Percentiles rank a stretch among this genome's conserved stretches.
Conservation (phyloP, 495 filamentous ascomycete species). For the Lophium mytilinum region DNA sequence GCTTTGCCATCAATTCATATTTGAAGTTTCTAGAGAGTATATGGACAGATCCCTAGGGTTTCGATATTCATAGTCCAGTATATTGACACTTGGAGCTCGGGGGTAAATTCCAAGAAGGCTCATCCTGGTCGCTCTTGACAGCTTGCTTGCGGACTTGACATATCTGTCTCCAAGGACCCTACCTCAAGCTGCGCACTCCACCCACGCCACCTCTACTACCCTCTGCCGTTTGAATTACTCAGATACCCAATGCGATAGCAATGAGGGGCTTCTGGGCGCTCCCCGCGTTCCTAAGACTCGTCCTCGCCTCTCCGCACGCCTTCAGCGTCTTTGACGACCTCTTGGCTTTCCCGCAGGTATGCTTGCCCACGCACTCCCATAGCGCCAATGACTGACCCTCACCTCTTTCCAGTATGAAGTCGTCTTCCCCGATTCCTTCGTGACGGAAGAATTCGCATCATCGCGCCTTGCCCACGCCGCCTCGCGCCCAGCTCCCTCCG, state of each 20-base stretch:
- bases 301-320: conserved; percentile 46
- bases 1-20: neutral
- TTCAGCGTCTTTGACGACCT: conserved; percentile 89
- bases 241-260: neutral
- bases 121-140: neutral
- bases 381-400: neutral
- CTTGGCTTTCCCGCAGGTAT: conserved; percentile 83
- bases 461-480: conserved; percentile 27
- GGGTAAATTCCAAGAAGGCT: neutral
- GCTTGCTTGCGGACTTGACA: neutral
- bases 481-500: conserved; percentile 14
- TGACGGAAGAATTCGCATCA: conserved; percentile 63
- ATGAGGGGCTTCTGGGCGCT: conserved; percentile 37
- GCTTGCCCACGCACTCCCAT: conserved; percentile 7
- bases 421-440: conserved; percentile 62
- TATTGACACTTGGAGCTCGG: neutral
- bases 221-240: neutral
- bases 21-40: neutral
- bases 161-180: neutral
- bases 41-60: neutral
- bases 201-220: neutral
- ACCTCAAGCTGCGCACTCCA: neutral
- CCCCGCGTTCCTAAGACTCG: conserved; percentile 34
- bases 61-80: neutral
- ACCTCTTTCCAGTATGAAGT: conserved; percentile 61